These are phyloP conservation scores for Acorus calamus DNA, from an alignment of 106 monocot species.

Conservation along the genomic window DNA sequence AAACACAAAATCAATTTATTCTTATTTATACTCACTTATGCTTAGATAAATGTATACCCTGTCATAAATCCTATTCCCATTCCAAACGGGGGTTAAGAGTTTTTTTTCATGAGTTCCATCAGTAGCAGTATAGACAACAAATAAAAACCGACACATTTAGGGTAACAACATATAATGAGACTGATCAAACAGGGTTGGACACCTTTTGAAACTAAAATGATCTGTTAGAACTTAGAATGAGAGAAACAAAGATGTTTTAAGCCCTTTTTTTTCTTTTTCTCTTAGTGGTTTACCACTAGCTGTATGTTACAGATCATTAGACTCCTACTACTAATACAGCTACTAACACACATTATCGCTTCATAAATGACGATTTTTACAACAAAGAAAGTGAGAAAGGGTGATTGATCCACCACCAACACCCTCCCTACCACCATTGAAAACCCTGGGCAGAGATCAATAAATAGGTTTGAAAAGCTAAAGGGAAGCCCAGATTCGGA, in stretches of 20 bases:
- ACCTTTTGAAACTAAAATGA: background rate
- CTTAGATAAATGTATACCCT: too few relatives aligned
- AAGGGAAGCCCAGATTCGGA: background rate
- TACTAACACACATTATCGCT: background rate
- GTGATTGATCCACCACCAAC: background rate
- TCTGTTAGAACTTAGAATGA: background rate
- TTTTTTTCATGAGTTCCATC: background rate
- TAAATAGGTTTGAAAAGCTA: constrained; percentile 5
- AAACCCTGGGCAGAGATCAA: constrained; percentile 15
- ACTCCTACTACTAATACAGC: background rate
- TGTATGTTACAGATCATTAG: constrained; percentile 3
- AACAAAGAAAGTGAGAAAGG: background rate
- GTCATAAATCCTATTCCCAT: too few relatives aligned
- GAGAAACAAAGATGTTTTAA: too few relatives aligned
- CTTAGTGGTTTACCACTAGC: background rate
- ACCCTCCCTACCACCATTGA: constrained; percentile 7
- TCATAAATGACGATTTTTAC: background rate
- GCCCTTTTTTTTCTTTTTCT: too few relatives aligned
- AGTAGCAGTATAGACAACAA: background rate
- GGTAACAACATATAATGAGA: too few relatives aligned
- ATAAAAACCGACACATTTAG: background rate
- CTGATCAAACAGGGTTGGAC: too few relatives aligned
- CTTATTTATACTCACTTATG: too few relatives aligned
- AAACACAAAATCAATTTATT: too few relatives aligned
- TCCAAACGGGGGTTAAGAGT: background rate